Conservation (phyloP, 2,329 filamentous ascomycete species). For the Trichophyton simii region DNA sequence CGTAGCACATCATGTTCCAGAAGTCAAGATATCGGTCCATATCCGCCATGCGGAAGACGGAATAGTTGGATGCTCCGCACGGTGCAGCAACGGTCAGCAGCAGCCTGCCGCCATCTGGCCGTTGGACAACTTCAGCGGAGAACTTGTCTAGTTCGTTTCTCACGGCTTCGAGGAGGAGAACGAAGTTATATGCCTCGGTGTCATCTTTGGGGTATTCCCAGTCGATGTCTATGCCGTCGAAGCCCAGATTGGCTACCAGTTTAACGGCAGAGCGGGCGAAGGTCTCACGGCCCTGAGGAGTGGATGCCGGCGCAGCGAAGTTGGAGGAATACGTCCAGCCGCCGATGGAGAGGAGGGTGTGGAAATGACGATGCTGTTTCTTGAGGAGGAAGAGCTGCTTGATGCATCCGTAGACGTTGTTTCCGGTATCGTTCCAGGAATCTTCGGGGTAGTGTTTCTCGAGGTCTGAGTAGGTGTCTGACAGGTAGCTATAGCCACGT, state of each 20-base stretch:
- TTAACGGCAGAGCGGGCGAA: constrained; percentile 61
- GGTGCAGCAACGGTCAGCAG: constrained; percentile 38
- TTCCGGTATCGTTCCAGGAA: constrained; percentile 54
- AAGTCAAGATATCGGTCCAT: constrained; percentile 41
- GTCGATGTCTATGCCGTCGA: constrained; percentile 40
- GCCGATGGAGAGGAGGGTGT: constrained; percentile 70
- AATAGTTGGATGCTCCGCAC: constrained; percentile 32
- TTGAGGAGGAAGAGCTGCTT: constrained; percentile 69
- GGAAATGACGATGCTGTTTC: constrained; percentile 61
- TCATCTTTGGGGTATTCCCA: constrained; percentile 30
- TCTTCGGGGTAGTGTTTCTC: constrained; percentile 59
- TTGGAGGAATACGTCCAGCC: constrained; percentile 69
- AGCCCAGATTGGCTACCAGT: constrained; percentile 64
- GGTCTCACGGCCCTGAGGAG: constrained; percentile 43
- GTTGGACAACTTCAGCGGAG: constrained; percentile 5
- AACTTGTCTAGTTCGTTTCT: constrained; percentile 18
- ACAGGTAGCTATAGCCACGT: constrained; percentile 34
- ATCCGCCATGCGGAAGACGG: constrained; percentile 30
- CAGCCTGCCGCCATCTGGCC: constrained; percentile 31
- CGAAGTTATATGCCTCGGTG: constrained; percentile 25
- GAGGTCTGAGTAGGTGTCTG: constrained; percentile 55
- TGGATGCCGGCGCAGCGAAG: constrained; percentile 55
- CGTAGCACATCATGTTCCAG: constrained; percentile 65
- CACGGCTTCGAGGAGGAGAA: constrained; percentile 24
- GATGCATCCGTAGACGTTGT: constrained; percentile 63